Conservation (phyloP, 768 basidiomycete genomes). For the Epithele typhae region DNA sequence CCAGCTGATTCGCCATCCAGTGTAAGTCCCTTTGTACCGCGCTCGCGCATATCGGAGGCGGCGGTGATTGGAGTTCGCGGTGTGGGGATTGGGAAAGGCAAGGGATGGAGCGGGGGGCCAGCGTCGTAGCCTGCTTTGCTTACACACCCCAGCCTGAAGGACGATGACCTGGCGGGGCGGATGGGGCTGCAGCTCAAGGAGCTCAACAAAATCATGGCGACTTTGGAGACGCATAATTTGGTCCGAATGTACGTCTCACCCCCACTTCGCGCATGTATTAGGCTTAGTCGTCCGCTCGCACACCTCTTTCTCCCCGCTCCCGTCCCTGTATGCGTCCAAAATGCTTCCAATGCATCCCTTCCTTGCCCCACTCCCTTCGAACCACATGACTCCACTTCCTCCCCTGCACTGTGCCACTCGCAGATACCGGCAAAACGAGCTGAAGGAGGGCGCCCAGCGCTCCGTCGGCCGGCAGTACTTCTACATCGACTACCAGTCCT, state of each 20-base stretch:
- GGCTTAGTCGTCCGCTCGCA: no score
- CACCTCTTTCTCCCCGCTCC: no score
- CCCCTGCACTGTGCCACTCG: not conserved
- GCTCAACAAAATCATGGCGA: constrained; percentile 83
- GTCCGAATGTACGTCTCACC: constrained; percentile 61
- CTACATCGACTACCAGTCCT: constrained; percentile 92
- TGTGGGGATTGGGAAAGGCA: constrained; percentile 10
- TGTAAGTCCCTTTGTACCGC: constrained; percentile 63
- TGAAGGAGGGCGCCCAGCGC: constrained; percentile 85
- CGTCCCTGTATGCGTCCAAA: no score
- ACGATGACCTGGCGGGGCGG: constrained; percentile 88
- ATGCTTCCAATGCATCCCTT: not conserved
- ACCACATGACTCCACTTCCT: not conserved
- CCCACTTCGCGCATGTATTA: not conserved
- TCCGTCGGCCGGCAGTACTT: constrained; percentile 90
- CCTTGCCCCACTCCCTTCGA: no score
- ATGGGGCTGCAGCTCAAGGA: constrained; percentile 90
- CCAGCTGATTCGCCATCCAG: constrained; percentile 86
- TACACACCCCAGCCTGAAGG: constrained; percentile 64
- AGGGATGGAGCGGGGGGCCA: not conserved
- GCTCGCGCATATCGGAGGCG: no score
- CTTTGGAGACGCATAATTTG: constrained; percentile 71
- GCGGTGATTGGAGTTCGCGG: no score
- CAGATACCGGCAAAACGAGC: constrained; percentile 88
- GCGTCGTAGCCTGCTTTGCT: constrained; percentile 17